Conservation (phyloP, 2,329 filamentous ascomycete species). For the Thielaviopsis ethacetica region DNA sequence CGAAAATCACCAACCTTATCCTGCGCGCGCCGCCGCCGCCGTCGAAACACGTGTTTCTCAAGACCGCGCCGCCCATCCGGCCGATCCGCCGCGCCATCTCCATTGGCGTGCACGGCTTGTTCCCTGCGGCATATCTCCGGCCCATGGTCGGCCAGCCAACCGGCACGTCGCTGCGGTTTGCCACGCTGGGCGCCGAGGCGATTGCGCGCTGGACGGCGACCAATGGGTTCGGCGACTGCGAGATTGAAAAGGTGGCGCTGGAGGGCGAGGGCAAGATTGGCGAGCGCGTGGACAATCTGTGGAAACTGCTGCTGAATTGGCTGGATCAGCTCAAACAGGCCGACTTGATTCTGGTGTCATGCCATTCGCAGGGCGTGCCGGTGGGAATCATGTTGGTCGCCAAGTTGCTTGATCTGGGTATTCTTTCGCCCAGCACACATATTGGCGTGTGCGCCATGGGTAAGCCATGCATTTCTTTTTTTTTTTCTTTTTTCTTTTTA, state of each 20-base stretch:
- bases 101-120: slow-evolving; percentile 88
- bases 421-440: slow-evolving; percentile 50
- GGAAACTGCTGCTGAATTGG: slow-evolving; percentile 91
- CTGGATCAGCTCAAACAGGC: slow-evolving; percentile 76
- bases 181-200: slow-evolving; percentile 67
- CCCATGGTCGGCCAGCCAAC: slow-evolving; percentile 88
- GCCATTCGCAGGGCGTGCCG: slow-evolving; percentile 89
- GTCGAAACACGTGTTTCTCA: slow-evolving; percentile 54
- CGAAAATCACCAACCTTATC: slow-evolving; percentile 44
- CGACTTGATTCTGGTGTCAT: slow-evolving; percentile 82
- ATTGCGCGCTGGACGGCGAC: slow-evolving; percentile 69
- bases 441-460: slow-evolving; percentile 74
- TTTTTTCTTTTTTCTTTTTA: slow-evolving; percentile 1
- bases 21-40: slow-evolving; percentile 38
- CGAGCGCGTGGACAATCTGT: slow-evolving; percentile 79
- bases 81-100: slow-evolving; percentile 74
- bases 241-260: slow-evolving; percentile 85
- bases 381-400: slow-evolving; percentile 85
- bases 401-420: slow-evolving; percentile 80
- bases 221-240: slow-evolving; percentile 55
- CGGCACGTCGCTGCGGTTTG: slow-evolving; percentile 86
- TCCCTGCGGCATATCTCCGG: slow-evolving; percentile 74
- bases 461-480: slow-evolving; percentile 17
- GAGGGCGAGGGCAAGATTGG: slow-evolving; percentile 88
- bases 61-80: slow-evolving; percentile 39